Percentiles rank a stretch among this genome's conserved stretches.
These are phyloP conservation scores for Dunaliella sp. DNA, from an alignment of 139 green algal species.

Conservation along the genomic window DNA sequence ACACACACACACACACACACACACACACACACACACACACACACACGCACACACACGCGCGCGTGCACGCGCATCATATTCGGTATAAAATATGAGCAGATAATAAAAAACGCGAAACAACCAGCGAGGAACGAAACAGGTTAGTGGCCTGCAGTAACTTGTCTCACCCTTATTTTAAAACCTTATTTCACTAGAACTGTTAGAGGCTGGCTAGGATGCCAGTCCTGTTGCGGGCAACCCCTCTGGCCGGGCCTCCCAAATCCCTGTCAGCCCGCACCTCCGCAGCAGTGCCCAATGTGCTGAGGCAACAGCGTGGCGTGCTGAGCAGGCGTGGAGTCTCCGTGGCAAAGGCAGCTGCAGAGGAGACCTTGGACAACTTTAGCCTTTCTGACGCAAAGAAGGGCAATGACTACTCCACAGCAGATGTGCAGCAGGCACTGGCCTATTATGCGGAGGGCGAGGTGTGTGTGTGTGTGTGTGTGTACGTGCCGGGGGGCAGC, in stretches of 20 bases:
- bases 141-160: too few species aligned
- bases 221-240: too few species aligned
- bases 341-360: not conserved
- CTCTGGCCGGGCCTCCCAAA: too few species aligned
- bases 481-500: too few species aligned
- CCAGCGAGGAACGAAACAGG: too few species aligned
- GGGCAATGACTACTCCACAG: conserved; percentile 38
- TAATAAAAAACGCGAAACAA: too few species aligned
- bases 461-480: too few species aligned
- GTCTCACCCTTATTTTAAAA: too few species aligned
- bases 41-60: not conserved
- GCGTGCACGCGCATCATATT: not conserved
- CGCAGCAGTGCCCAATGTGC: not conserved
- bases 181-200: too few species aligned
- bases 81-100: too few species aligned
- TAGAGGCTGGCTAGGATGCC: not conserved
- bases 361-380: conserved; percentile 18
- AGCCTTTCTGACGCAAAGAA: conserved; percentile 41
- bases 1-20: not conserved
- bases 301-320: not conserved
- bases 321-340: not conserved
- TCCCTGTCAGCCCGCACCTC: not conserved
- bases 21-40: not conserved
- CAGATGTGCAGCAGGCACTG: conserved; percentile 41
- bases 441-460: conserved; percentile 29